Evolutionary conservation across 352 stramenopile species (phyloP).

Genomic region (Halophytophthora polymorphica): DNA sequence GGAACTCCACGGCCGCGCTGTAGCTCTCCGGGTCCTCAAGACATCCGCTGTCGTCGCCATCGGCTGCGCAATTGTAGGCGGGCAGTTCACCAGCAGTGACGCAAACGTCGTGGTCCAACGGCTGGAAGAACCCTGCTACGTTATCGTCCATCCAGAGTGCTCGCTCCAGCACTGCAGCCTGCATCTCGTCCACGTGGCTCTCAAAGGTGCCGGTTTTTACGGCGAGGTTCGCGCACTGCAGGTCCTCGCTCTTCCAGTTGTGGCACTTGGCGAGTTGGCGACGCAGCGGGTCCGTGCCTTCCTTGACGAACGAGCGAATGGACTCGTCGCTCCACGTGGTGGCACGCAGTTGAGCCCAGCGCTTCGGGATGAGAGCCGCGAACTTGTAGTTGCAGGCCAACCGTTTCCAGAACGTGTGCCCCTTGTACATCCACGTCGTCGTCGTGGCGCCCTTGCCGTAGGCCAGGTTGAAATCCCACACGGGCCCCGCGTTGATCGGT

Average conservation of each 20-base stretch:
- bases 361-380: constrained; percentile 47
- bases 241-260: constrained; percentile 41
- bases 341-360: constrained; percentile 44
- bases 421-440: constrained; percentile 55
- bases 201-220: constrained; percentile 31
- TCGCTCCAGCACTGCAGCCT: constrained; percentile 29
- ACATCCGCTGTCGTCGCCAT: constrained; percentile 49
- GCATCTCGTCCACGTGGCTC: constrained; percentile 31
- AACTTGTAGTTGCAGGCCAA: constrained; percentile 74
- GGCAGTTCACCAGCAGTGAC: constrained; percentile 36
- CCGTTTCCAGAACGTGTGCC: constrained; percentile 56
- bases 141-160: constrained; percentile 56
- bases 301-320: constrained; percentile 41
- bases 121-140: constrained; percentile 37
- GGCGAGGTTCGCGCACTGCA: constrained; percentile 57
- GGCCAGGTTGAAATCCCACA: constrained; percentile 74
- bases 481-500: constrained; percentile 61
- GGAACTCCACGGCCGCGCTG: constrained; percentile 40
- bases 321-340: constrained; percentile 51
- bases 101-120: constrained; percentile 29
- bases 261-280: constrained; percentile 46
- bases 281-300: constrained; percentile 32
- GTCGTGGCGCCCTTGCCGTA: constrained; percentile 39
- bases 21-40: constrained; percentile 36
- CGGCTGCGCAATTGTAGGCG: constrained; percentile 48